Evolutionary conservation across 495 filamentous ascomycete genomes (phyloP).

Genomic region (Lophiostoma macrostomum): DNA sequence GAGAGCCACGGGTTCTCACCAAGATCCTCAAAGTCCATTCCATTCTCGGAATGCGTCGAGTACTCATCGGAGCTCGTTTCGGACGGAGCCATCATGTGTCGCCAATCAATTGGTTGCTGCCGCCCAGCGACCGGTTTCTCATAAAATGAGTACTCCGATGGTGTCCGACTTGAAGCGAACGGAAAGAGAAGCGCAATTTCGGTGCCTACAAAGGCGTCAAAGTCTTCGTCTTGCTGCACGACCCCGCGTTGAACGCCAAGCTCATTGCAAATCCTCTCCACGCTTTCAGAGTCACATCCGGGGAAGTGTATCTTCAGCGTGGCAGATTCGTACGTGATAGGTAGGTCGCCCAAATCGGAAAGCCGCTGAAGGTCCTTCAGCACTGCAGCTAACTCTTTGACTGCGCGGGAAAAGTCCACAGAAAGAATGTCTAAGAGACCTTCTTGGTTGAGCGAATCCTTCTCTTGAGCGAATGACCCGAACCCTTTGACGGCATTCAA

Average conservation of each 20-base stretch:
- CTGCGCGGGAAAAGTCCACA: slow-evolving; percentile 80
- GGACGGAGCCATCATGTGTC: slow-evolving; percentile 51
- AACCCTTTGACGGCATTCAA: slow-evolving; percentile 45
- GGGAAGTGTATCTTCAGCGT: slow-evolving; percentile 81
- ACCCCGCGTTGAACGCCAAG: slow-evolving; percentile 75
- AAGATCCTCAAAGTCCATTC: slow-evolving; percentile 50
- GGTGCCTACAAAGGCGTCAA: slow-evolving; percentile 42
- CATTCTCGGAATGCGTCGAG: slow-evolving; percentile 39
- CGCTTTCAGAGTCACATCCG: slow-evolving; percentile 80
- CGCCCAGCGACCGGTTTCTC: slow-evolving; percentile 30
- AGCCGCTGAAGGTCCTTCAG: slow-evolving; percentile 79
- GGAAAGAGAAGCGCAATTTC: slow-evolving; percentile 78
- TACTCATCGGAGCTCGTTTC: slow-evolving; percentile 26
- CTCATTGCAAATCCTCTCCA: slow-evolving; percentile 81
- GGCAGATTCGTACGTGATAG: slow-evolving; percentile 64
- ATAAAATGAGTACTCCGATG: slow-evolving; percentile 36
- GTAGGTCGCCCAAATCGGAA: slow-evolving; percentile 73
- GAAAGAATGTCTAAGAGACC: slow-evolving; percentile 81
- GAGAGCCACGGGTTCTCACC: slow-evolving; percentile 50
- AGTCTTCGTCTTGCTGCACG: slow-evolving; percentile 69
- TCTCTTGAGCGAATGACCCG: slow-evolving; percentile 22
- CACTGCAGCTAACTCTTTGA: slow-evolving; percentile 76
- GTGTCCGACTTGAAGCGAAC: slow-evolving; percentile 63
- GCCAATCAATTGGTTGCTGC: slow-evolving; percentile 50
- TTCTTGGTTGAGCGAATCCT: slow-evolving; percentile 64